Percentiles rank a stretch among this genome's conserved stretches.
Evolutionary conservation across 345 rosid species (phyloP).

Genomic region (Boechera divaricarpa): DNA sequence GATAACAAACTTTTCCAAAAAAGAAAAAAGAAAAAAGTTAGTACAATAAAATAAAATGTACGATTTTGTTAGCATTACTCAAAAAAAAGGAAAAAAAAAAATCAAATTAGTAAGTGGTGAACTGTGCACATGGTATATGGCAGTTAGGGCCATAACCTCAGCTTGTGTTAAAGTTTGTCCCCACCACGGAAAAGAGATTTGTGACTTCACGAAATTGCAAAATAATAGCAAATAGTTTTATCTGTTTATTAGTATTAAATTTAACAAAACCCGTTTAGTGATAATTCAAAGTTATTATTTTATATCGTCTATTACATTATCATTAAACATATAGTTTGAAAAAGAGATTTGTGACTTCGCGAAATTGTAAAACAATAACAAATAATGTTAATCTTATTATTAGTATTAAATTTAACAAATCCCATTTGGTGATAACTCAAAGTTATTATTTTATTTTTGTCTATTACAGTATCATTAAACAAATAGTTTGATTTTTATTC

Average conservation of each 20-base stretch:
- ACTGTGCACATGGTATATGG: conserved; percentile 46
- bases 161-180: conserved; percentile 45
- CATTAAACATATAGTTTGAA: too few relatives aligned
- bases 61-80: conserved; percentile 25
- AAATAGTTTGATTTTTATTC: not conserved
- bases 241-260: too few relatives aligned
- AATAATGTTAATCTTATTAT: not conserved
- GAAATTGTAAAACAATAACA: too few relatives aligned
- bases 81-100: conserved; percentile 8
- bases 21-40: not conserved
- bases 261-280: too few relatives aligned
- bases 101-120: conserved; percentile 39
- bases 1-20: not conserved
- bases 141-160: conserved; percentile 52
- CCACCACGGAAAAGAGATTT: conserved; percentile 47
- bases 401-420: not conserved
- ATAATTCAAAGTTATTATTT: too few relatives aligned
- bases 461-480: not conserved
- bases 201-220: conserved; percentile 38
- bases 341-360: too few relatives aligned
- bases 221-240: conserved; percentile 18
- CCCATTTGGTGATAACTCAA: not conserved
- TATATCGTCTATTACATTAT: too few relatives aligned
- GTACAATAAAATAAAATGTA: not conserved
- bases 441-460: too few relatives aligned